Evolutionary conservation across 306 rosid species (phyloP).

Genomic region (Arachis stenosperma): DNA sequence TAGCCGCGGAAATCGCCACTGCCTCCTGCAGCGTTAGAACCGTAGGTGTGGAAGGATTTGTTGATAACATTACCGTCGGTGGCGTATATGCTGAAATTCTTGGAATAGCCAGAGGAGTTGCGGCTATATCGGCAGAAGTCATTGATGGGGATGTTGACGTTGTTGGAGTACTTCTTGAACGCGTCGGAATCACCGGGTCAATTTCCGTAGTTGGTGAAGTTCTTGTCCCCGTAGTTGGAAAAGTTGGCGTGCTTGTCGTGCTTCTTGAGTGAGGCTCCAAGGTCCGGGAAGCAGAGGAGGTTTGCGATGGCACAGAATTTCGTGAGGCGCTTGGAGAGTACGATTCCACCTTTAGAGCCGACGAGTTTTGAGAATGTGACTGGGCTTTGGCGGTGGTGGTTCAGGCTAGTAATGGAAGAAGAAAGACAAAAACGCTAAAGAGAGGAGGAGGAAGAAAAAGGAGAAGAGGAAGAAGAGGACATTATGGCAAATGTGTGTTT

Average conservation of each 20-base stretch:
- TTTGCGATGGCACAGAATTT: conserved; percentile 80
- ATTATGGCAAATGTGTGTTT: no score
- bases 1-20: conserved; percentile 68
- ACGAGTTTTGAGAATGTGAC: conserved; percentile 74
- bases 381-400: conserved; percentile 47
- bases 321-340: conserved; percentile 64
- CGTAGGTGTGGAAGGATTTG: conserved; percentile 77
- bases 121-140: conserved; percentile 94
- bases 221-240: conserved; percentile 50
- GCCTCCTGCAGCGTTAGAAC: conserved; percentile 66
- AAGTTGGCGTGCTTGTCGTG: conserved; percentile 65
- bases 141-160: conserved; percentile 58
- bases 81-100: conserved; percentile 61
- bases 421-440: no score
- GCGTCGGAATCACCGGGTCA: conserved; percentile 70
- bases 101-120: conserved; percentile 62
- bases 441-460: no score
- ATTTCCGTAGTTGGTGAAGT: conserved; percentile 86
- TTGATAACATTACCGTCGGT: conserved; percentile 68
- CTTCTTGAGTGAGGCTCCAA: conserved; percentile 63
- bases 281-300: conserved; percentile 77
- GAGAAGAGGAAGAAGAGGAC: no score
- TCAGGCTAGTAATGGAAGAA: no score
- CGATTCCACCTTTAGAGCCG: conserved; percentile 53
- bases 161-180: conserved; percentile 77